Base-by-base conservation (phyloP, 331 rosid species). In the Ulmus americana region DNA sequence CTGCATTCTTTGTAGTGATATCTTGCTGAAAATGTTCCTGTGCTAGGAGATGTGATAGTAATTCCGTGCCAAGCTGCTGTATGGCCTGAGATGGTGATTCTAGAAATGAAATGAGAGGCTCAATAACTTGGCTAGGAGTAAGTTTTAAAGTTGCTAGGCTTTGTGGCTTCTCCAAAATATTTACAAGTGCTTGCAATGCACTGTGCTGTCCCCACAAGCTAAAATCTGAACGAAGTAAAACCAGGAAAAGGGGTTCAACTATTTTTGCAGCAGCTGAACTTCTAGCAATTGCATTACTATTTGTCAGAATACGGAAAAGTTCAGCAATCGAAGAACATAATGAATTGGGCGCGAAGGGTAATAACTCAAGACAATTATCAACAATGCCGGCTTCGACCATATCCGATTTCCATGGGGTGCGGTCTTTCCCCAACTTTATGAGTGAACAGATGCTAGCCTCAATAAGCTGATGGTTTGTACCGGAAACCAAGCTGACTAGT, bases 21-120 rank as follows among this genome's bases (percentile, higher is more conserved):
- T 89, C 98, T 83, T 83, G 89, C 86, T 89, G 97, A 74, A 89
- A 92, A 77, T 92, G 97, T 70, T 89, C 95, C 78, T 86, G 97
- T 35, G 91, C 97, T 77, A 92, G 95, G 77, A 92, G 95, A 83
- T 92, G 95, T 74, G 98, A 81, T 47, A 92, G 75, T 63, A 92
- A 77, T 77, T 92, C 98, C n/a, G 98, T 87, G 71, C 97, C 98
- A 70, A 92, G 98, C 84, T 92, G 98, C 82, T 92, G 98, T 65
- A 89, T 86, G 73, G 91, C 95, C 76, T 79, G 91, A 66, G 95
- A 87, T 55, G 97, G 95, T 64, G 97, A 92, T 77, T 92, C 95
- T 43, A 92, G 85, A 77, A 89, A 92, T 43, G 95, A 78, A 79
- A 92, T 85, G 62, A 92, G 82, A 51, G 97, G 98, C 61, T 89